A percentile compares a stretch with the other conserved stretches of the same genome.
Conservation (phyloP, 257 asterid genomes). For the Buddleja alternifolia region DNA sequence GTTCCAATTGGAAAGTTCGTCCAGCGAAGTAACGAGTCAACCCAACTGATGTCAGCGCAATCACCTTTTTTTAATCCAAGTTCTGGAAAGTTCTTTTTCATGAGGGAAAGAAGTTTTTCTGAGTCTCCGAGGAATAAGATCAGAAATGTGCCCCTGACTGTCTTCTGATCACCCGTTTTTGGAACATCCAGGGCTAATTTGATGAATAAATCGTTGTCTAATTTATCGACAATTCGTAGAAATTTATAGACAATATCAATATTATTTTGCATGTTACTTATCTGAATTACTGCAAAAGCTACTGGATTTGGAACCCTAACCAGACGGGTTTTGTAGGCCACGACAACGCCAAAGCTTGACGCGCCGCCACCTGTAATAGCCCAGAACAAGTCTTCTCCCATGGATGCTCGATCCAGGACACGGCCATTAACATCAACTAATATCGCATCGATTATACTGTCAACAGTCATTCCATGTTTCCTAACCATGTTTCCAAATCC, state of each 20-base stretch:
- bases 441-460: conserved; percentile 44
- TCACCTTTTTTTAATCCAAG: conserved; percentile 21
- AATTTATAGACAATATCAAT: conserved; percentile 20
- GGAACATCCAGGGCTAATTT: conserved; percentile 27
- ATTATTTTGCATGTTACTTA: conserved; percentile 31
- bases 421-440: conserved; percentile 40
- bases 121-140: conserved; percentile 29
- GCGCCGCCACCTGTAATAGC: conserved; percentile 53
- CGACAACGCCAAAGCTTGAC: conserved; percentile 45
- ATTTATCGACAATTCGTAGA: conserved; percentile 28
- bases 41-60: conserved; percentile 31
- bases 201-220: conserved; percentile 35
- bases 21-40: conserved; percentile 29
- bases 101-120: not conserved
- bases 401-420: conserved; percentile 33
- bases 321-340: conserved; percentile 37
- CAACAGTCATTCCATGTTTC: conserved; percentile 41
- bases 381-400: conserved; percentile 59
- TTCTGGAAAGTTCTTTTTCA: conserved; percentile 27
- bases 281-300: conserved; percentile 22
- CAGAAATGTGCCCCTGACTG: conserved; percentile 24
- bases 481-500: conserved; percentile 50
- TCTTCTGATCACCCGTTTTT: conserved; percentile 8
- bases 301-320: conserved; percentile 39
- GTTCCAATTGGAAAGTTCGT: not conserved